Base-by-base conservation (phyloP, 345 rosid genomes). In the Linum tenue region DNA sequence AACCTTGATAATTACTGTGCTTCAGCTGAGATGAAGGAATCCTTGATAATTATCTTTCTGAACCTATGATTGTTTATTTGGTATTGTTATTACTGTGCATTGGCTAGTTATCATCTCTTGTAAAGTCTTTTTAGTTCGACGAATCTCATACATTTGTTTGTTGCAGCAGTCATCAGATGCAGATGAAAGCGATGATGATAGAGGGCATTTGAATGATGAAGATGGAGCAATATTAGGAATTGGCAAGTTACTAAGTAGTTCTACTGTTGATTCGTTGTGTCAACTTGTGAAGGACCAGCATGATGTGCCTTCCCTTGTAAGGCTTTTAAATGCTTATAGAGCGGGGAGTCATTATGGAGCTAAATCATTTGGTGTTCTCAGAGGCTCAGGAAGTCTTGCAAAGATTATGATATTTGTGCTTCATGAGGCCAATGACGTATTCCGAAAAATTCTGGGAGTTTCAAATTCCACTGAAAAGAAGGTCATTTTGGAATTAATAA, bases 331-430 rank as follows among this genome's bases (percentile, higher is more conserved):
- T 71, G 87, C 84, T 65, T 94, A 86, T 72, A 82, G 87, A 71
- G 86, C 96, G 67, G 95, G 89, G 37, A 88, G 96, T 76, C 89
- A 77, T 64, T 86, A 75, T 70, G 85, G 92, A 15, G 72, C 81
- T 11, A 86, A 87, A 76, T 69, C 88, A 71, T 69, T 75, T 42
- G 77, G 59, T 51, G 59, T 64, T 72, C 57, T 67, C 56, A 75
- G 69, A 73, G 84, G 86, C 71, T 68, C 81, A 56, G 71, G 63
- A 72, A 72, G 78, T 8, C 86, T 79, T 74, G 76, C 85, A 76
- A 78, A 73, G 67, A 78, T 86, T 75, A 50, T 88, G 75, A 69
- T 83, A 62, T 84, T 83, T 48, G 63, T 85, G 78, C 88, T 94
- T 73, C 69, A 59, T 16, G 95, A 86, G 75, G 86, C 86, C 66